Conservation (phyloP, 2,329 filamentous ascomycete genomes). For the Xylariaceae sp. region DNA sequence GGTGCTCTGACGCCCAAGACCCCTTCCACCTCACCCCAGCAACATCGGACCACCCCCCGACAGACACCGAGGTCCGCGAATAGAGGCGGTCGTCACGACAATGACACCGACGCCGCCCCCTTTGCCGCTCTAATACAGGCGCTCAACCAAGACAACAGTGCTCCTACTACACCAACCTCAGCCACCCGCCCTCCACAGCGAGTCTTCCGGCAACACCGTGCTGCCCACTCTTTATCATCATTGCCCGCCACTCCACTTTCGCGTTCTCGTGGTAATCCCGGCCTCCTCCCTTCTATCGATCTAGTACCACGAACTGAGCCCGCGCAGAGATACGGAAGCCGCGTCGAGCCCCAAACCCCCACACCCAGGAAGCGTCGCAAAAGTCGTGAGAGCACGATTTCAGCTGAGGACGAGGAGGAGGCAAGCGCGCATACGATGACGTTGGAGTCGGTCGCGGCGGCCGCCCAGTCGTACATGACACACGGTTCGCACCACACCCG, state of each 20-base stretch:
- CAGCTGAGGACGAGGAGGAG: constrained; percentile 56
- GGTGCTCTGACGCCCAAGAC: constrained; percentile 57
- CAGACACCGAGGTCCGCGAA: constrained; percentile 45
- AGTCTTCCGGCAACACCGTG: constrained; percentile 64
- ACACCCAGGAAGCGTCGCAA: constrained; percentile 50
- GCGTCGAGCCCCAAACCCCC: constrained; percentile 46
- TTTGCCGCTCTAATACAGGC: constrained; percentile 80
- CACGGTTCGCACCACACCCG: constrained; percentile 29
- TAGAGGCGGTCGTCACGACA: constrained; percentile 40
- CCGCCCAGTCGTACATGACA: constrained; percentile 37
- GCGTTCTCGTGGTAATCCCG: constrained; percentile 45
- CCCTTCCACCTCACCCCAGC: constrained; percentile 43
- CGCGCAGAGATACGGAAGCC: constrained; percentile 34
- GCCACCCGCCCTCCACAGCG: constrained; percentile 43
- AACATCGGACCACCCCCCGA: constrained; percentile 46
- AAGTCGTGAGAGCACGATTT: constrained; percentile 83
- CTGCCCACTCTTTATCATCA: constrained; percentile 78
- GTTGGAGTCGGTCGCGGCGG: constrained; percentile 50
- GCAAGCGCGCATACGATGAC: constrained; percentile 51
- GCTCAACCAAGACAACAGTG: constrained; percentile 71
- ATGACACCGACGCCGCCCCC: constrained; percentile 55
- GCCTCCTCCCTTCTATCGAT: constrained; percentile 59
- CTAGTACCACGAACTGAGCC: constrained; percentile 59
- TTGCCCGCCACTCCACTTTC: constrained; percentile 71
- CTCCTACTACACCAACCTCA: constrained; percentile 64